Percentiles rank a stretch among this genome's conserved stretches.
These are phyloP conservation scores for Gonium pectorale DNA, from an alignment of 139 green algal species.

Conservation along the genomic window DNA sequence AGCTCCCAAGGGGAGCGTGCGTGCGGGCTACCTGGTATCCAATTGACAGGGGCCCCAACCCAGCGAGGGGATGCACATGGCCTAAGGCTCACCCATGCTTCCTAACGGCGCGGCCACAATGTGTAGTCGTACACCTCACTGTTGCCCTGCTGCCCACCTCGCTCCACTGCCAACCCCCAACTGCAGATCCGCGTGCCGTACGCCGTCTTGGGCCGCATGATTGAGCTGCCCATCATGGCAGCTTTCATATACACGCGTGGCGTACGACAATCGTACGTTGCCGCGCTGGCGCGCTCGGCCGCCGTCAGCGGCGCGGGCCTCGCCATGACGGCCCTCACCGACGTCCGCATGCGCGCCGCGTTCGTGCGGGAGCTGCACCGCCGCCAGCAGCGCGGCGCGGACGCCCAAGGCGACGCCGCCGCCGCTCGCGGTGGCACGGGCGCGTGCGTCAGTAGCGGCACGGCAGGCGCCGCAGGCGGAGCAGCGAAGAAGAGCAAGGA, in stretches of 20 bases:
- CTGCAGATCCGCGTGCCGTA: neutral
- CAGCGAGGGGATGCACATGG: too few relatives aligned
- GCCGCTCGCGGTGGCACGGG: too few relatives aligned
- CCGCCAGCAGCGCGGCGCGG: too few relatives aligned
- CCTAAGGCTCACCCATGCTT: neutral
- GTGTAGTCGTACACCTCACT: too few relatives aligned
- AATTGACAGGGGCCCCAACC: too few relatives aligned
- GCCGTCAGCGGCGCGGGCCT: neutral
- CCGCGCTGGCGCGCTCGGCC: slow-evolving; percentile 4
- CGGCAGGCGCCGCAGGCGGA: too few relatives aligned
- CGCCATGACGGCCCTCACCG: neutral
- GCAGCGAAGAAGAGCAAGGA: too few relatives aligned
- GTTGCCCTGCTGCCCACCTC: neutral
- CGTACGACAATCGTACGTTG: neutral
- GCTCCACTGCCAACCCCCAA: neutral
- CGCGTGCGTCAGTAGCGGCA: too few relatives aligned
- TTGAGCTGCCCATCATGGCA: slow-evolving; percentile 7
- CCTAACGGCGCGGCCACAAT: too few relatives aligned
- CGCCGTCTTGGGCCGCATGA: neutral
- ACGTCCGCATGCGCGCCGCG: neutral
- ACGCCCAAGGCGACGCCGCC: too few relatives aligned
- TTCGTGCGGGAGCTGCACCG: slow-evolving; percentile 10
- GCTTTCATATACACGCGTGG: neutral
- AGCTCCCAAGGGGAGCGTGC: too few relatives aligned
- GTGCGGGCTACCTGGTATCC: too few relatives aligned